Evolutionary conservation across 2,329 filamentous ascomycete genomes (phyloP), one percentile per base, ranked within the genome.

Genomic region (Cladosporium phlei): DNA sequence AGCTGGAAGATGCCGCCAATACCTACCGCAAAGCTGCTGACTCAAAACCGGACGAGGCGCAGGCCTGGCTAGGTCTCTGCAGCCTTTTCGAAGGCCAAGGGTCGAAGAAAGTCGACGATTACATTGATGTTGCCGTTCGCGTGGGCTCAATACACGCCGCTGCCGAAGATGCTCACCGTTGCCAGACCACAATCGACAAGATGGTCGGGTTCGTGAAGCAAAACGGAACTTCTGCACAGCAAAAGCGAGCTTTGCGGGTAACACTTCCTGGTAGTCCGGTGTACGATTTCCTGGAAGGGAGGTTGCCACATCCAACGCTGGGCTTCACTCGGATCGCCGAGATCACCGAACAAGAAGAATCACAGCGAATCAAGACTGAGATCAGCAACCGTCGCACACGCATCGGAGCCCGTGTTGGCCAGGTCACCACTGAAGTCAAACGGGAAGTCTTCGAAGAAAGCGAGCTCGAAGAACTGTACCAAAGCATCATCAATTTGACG

Each of bases 1-100:
- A 82, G 51, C 69, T 77, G 6, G 80, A 85, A 5, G 84, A 88
- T 30, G 83, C 93, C 0, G 89, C 93, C 57, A 78, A 76, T 25
- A 80, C 83, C 1, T 97, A 97, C 66, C 73, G 77, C 30, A 74
- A 78, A 24, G 93, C 91, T 1, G 79, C 85, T 5, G 73, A 75
- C 16, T 71, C 88, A 51, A 90, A 88, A 54, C 79, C 83, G 1
- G 73, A 79, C 14, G 89, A 96, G 56, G 72, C 80, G n/a, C 86
- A 91, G 59, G 86, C 86, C 55, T 97, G 88, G 88, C 86, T 95
- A 63, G 93, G 93, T 1, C 73, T 98, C 35, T 78, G 93, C 65
- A 86, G 83, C 59, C 68, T 97, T 22, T 96, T 88, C 63, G 88
- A 95, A 68, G 85, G 81, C 57, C 85, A 89, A 60, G 83, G 80